Conservation (phyloP, 2,329 filamentous ascomycete species). For the Colletotrichum truncatum region DNA sequence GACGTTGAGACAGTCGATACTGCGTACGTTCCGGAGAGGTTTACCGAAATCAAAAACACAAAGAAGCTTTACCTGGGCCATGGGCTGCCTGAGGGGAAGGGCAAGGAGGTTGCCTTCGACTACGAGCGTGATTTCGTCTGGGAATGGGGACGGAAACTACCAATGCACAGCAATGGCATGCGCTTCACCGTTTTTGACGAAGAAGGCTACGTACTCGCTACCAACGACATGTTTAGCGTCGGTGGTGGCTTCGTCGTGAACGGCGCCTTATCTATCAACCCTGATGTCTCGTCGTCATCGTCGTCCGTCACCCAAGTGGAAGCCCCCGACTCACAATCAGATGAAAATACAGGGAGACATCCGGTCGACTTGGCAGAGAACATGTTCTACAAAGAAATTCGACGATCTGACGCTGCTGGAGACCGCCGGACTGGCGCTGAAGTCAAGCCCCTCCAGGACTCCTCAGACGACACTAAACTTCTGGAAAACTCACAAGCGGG, state of each 20-base stretch:
- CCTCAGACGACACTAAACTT: conserved; percentile 16
- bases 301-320: conserved; percentile 32
- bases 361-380: conserved; percentile 61
- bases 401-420: conserved; percentile 54
- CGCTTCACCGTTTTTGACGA: conserved; percentile 59
- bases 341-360: conserved; percentile 36
- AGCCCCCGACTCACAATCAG: conserved; percentile 15
- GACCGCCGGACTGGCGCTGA: conserved; percentile 54
- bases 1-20: conserved; percentile 60
- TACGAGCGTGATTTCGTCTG: conserved; percentile 59
- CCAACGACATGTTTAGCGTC: conserved; percentile 61
- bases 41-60: conserved; percentile 53
- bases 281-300: conserved; percentile 34
- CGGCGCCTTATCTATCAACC: conserved; percentile 54
- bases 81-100: conserved; percentile 47
- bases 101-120: conserved; percentile 57
- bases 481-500: background rate
- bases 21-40: conserved; percentile 55
- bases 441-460: conserved; percentile 44
- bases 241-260: conserved; percentile 63
- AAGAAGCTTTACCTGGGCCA: conserved; percentile 55
- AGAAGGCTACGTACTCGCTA: conserved; percentile 55
- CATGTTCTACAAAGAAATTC: conserved; percentile 61
- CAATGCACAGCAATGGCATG: conserved; percentile 62
- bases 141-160: conserved; percentile 62